Percentiles rank a stretch among this genome's conserved stretches.
phyloP scores from a whole-genome alignment of 371 early-diverging fungal species.

The Funneliformis caledonium region DNA sequence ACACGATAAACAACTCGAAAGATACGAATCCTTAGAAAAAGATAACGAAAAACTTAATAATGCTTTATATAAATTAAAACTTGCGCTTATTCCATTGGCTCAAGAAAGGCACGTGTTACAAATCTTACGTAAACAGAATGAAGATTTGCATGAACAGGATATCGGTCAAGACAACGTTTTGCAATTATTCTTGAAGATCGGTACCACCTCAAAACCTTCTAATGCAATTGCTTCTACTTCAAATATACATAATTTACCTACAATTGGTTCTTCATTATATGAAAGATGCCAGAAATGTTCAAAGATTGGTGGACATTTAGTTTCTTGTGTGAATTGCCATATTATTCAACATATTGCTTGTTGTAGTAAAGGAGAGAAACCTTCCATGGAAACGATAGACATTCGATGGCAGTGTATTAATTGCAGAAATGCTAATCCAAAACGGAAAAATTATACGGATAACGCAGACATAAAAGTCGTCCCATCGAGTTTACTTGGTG shows the following conservation, averaged over 20 bases:
- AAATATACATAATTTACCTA: not conserved
- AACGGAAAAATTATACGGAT: conserved; percentile 5
- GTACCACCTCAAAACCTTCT: not conserved
- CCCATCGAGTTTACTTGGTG: not conserved
- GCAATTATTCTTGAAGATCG: conserved; percentile 15
- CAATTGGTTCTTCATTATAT: not conserved
- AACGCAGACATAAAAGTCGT: not conserved
- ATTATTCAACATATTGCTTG: conserved; percentile 1
- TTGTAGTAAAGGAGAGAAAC: conserved; percentile 25
- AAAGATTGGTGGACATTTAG: conserved; percentile 5
- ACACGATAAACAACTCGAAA: not conserved
- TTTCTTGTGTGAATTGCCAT: not conserved
- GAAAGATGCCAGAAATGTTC: conserved; percentile 20
- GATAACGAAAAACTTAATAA: conserved; percentile 29
- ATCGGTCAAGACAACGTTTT: conserved; percentile 10
- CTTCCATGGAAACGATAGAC: not conserved
- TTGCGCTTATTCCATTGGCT: conserved; percentile 17
- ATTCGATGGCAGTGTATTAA: not conserved
- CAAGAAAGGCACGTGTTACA: conserved; percentile 26
- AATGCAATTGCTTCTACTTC: not conserved
- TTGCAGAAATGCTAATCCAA: not conserved
- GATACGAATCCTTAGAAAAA: not conserved
- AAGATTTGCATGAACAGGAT: conserved; percentile 27
- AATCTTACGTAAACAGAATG: conserved; percentile 21
- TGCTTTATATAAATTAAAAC: conserved; percentile 18